These are phyloP conservation scores for Candida gigantensis DNA, from an alignment of 1,139 yeast genomes.

Conservation along the genomic window DNA sequence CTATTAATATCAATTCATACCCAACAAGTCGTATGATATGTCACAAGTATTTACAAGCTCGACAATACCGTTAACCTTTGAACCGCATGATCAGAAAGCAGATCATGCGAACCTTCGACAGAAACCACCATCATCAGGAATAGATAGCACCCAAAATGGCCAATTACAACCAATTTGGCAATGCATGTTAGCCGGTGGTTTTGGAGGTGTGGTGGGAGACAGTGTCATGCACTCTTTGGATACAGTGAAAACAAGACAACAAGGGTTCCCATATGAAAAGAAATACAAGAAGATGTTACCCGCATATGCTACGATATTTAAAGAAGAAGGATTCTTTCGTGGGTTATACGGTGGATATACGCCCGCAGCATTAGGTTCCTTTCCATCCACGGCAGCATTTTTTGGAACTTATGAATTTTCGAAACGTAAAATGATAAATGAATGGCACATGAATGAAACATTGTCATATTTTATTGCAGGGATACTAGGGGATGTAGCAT, in stretches of 20 bases:
- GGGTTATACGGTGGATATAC: conserved; percentile 92
- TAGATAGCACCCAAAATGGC: conserved; percentile 2
- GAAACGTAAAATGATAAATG: conserved; percentile 69
- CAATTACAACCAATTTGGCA: conserved; percentile 49
- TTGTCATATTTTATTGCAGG: conserved; percentile 82
- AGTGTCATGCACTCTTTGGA: conserved; percentile 92
- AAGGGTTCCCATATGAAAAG: conserved; percentile 72
- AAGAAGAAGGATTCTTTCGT: conserved; percentile 79
- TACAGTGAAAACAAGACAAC: conserved; percentile 95
- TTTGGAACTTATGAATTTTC: conserved; percentile 86
- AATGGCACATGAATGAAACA: conserved; percentile 73
- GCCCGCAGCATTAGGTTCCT: conserved; percentile 88
- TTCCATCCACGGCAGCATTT: conserved; percentile 91
- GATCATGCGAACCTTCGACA: conserved; percentile 9
- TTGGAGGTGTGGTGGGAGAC: conserved; percentile 95
- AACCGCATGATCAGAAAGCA: conserved; percentile 23
- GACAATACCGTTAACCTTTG: conserved; percentile 46
- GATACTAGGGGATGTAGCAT: conserved; percentile 84
- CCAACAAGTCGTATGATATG: conserved; percentile 19
- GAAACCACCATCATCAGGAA: conserved; percentile 9
- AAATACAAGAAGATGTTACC: conserved; percentile 68
- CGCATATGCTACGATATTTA: conserved; percentile 71
- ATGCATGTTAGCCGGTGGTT: conserved; percentile 85
- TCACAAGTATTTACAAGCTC: conserved; percentile 39
- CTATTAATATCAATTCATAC: no score